Percentiles rank a stretch among this genome's conserved stretches.
Conservation (phyloP, 768 basidiomycete genomes). For the Auriscalpium orientale region DNA sequence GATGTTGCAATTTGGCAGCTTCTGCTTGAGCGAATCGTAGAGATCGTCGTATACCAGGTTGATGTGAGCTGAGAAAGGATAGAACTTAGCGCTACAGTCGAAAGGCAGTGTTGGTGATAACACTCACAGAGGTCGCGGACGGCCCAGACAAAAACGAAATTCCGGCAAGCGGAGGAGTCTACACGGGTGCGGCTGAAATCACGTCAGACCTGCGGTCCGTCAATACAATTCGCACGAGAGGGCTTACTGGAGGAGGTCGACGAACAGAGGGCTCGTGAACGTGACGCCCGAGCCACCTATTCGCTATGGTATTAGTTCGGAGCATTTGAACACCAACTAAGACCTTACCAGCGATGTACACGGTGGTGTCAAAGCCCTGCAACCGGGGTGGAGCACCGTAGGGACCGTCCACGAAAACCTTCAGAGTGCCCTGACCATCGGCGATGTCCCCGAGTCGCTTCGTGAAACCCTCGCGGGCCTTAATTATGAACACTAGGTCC, state of each 20-base stretch:
- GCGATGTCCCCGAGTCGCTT: conserved; percentile 34
- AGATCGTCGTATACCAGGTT: neutral
- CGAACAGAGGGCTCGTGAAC: conserved; percentile 37
- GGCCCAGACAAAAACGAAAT: conserved; percentile 36
- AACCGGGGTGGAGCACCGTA: conserved; percentile 41
- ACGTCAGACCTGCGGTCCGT: neutral
- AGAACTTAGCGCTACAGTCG: conserved; percentile 8
- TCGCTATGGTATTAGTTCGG: neutral
- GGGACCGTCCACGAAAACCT: conserved; percentile 53
- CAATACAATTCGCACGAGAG: neutral
- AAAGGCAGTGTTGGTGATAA: neutral
- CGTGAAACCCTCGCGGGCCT: conserved; percentile 55
- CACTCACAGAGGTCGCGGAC: conserved; percentile 31
- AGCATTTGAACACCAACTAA: neutral
- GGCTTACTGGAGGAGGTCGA: conserved; percentile 35
- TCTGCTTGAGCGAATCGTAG: neutral
- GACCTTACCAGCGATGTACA: conserved; percentile 42
- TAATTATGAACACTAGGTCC: conserved; percentile 50
- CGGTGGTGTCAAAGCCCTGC: conserved; percentile 33
- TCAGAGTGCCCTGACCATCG: conserved; percentile 24
- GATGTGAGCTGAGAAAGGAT: neutral
- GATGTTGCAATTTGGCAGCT: neutral
- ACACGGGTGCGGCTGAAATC: conserved; percentile 21
- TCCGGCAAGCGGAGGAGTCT: conserved; percentile 21
- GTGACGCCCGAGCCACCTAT: conserved; percentile 45